phyloP scores from a whole-genome alignment of 1,284 basidiomycete genomes.

The Ceratobasidium sp. region DNA sequence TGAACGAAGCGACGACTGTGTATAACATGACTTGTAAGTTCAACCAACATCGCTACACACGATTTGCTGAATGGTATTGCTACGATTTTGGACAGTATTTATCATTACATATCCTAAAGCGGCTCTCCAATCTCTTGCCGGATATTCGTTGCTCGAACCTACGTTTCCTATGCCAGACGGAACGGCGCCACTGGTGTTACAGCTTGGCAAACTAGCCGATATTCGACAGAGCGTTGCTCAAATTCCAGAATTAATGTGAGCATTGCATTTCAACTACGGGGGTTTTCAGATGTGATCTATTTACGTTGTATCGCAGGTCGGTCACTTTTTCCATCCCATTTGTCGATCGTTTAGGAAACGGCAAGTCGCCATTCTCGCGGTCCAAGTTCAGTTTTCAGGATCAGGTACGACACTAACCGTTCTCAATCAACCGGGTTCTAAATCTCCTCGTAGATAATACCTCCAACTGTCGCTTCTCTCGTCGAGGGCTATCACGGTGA shows the following conservation, averaged over 20 bases:
- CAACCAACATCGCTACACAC: too few relatives aligned
- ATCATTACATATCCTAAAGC: conserved; percentile 9
- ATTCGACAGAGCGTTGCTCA: conserved; percentile 4
- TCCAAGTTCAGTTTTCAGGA: neutral
- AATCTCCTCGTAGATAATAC: too few relatives aligned
- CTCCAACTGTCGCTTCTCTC: neutral
- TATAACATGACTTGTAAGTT: conserved; percentile 14
- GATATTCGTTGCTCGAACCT: neutral
- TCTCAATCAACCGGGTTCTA: too few relatives aligned
- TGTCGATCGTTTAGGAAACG: neutral
- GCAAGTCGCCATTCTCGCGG: neutral
- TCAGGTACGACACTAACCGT: too few relatives aligned
- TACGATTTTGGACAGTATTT: neutral
- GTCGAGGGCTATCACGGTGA: neutral
- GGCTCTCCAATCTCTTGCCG: neutral
- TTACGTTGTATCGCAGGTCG: neutral
- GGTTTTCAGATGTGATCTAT: neutral
- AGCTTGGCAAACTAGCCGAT: conserved; percentile 1
- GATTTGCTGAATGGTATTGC: neutral
- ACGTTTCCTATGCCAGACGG: neutral
- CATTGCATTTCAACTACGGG: neutral
- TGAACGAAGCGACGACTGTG: neutral
- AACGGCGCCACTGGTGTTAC: neutral
- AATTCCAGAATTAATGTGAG: conserved; percentile 1
- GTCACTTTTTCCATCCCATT: neutral